Evolutionary conservation across 495 filamentous ascomycete genomes (phyloP), one percentile per base, ranked within the genome.

Genomic region (Aspergillus wentii): DNA sequence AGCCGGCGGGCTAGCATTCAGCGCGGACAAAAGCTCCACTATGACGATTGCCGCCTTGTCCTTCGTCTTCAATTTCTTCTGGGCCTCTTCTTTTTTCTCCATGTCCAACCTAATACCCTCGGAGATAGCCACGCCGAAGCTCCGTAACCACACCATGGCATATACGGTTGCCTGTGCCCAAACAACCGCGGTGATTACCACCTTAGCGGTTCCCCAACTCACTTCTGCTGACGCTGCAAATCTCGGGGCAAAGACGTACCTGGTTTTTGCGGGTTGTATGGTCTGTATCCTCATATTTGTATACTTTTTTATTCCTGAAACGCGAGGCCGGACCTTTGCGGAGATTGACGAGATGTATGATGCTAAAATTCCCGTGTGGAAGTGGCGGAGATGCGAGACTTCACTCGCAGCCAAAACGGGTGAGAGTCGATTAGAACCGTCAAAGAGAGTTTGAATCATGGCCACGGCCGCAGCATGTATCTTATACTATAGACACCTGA

Each of bases 341-440:
- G 71, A 76, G 46, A 68, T 76, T 4, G 61, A 75, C 46, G 71
- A 75, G 57, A 74, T 75, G 61, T 76, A 75, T 37, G 68, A 67
- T 47, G 63, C 63, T 4, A 61, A 57, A 22, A 47, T 76, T 15
- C 69, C 73, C 1, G 54, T 56, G 37, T 54, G 58, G 56, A 62
- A 57, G 34, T 66, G 62, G 62, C 48, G 60, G 14, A 48, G 44
- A 15, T 64, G 62, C 43, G 30, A 42, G 26, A 56, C 55, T 19
- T 49, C 53, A 6, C 20, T 30, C 13, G 40, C 53, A 14, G 41
- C 45, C 30, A 56, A 42, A 33, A 36, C 46, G 10, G 41, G 43
- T 17, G 13, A 5, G 36, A 38, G 26, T 31, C 34, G 27, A 20
- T 20, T 18, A 21, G 28, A 27, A 17, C 20, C 3, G 5, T 18